Percentiles rank a stretch among this genome's conserved stretches.
phyloP scores from a whole-genome alignment of 2,329 filamentous ascomycete genomes.

The Calycina marina region DNA sequence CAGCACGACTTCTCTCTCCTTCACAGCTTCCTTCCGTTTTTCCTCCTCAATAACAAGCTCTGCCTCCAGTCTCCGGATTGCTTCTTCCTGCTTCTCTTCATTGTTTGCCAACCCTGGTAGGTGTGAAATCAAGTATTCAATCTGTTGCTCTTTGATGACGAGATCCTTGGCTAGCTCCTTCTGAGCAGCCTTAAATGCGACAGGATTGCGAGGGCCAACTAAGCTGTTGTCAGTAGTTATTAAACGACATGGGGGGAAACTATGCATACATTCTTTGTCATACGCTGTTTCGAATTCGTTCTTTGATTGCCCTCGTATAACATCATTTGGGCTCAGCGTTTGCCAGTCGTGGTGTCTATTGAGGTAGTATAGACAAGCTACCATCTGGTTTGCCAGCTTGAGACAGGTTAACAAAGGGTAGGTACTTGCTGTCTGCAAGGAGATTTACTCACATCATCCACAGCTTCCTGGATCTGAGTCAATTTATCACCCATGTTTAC shows the following conservation, averaged over 20 bases:
- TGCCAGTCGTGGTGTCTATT: conserved; percentile 54
- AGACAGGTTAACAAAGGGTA: conserved; percentile 5
- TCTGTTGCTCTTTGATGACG: conserved; percentile 69
- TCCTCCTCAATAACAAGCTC: conserved; percentile 48
- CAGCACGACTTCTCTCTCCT: conserved; percentile 47
- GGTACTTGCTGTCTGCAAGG: background rate
- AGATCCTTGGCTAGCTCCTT: conserved; percentile 63
- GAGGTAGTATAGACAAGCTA: conserved; percentile 51
- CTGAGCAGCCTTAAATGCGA: conserved; percentile 52
- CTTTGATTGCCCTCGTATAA: conserved; percentile 39
- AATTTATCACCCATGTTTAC: conserved; percentile 56
- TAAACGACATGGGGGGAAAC: background rate
- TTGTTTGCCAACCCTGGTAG: conserved; percentile 68
- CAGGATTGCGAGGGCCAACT: conserved; percentile 47
- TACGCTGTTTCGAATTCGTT: conserved; percentile 11
- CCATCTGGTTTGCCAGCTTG: conserved; percentile 54
- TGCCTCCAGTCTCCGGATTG: conserved; percentile 49
- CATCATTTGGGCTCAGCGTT: conserved; percentile 40
- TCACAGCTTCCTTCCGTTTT: conserved; percentile 46
- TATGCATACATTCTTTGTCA: conserved; percentile 11
- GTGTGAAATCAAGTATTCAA: conserved; percentile 60
- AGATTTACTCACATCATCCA: conserved; percentile 50
- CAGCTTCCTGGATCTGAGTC: conserved; percentile 72
- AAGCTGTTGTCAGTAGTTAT: conserved; percentile 8
- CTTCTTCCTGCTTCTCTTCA: conserved; percentile 59